Evolutionary conservation across 169 alveolate genomes (phyloP), one percentile per base, ranked within the genome.

Genomic region (Cryptosporidium bovis): DNA sequence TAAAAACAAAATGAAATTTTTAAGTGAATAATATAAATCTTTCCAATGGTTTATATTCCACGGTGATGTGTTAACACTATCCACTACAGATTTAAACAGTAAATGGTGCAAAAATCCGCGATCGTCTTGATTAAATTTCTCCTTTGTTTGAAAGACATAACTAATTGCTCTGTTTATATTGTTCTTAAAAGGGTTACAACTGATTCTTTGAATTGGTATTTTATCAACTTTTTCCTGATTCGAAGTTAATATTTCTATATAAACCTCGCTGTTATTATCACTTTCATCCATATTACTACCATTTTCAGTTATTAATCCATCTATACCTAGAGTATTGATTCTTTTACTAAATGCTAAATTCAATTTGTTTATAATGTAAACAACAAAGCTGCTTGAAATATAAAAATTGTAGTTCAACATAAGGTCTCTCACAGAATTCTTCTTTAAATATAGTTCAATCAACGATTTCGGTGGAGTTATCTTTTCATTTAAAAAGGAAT

Each of bases 381-480:
- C 33, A 33, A 69, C 29, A 15, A 69, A 18, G 40, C 27, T 69
- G 20, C 36, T 29, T 33, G 83, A 51, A 5, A 69, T n/a, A 7
- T 13, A 24, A 18, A 77, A 77, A 46, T 66, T 66, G 10, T 5
- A n/a, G 20, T 56, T 16, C 50, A 15, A 29, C n/a, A 60, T 24
- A 10, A 77, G 64, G 24, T 60, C 64, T 0, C 33, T 60, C 15
- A 65, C 27, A 46, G 71, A 20, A 24, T 60, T 60, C 18, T 53
- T 60, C 5, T 36, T 77, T 24, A 77, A 16, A 48, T 34, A 77
- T 20, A 62, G n/a, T 6, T 77, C 87, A 20, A 77, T 4, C n/a
- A 77, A 36, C 27, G 15, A 40, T 62, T 18, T 40, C 10, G 87
- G 87, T n/a, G 71, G 71, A 20, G 36, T 18, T 31, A 77, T 44